Evolutionary conservation across 352 stramenopile genomes (phyloP), one percentile per base, ranked within the genome.

Genomic region (Phytophthora sansomeana): DNA sequence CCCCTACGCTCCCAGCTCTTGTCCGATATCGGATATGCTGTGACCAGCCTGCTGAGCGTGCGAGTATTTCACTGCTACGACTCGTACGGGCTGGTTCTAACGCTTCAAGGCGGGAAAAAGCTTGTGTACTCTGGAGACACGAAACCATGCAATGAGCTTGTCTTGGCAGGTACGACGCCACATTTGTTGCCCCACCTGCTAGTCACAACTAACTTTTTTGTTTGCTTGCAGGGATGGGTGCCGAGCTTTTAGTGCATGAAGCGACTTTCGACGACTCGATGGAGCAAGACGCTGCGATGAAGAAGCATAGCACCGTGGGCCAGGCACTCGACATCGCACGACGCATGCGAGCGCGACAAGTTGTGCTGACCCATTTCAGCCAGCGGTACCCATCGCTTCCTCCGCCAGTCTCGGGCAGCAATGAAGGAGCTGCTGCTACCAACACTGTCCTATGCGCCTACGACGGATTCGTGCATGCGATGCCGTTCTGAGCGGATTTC

Each of bases 261-360:
- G 97, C 97, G 36, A 99, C 97, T 2, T 99, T 99, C 69, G 96
- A 98, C 32, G 92, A 99, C 81, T 86, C 87, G 48, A 98, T 98
- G 91, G 78, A 93, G 61, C 80, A 96, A 8, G 95, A 99, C 58
- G 97, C 97, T 0, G 60, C 85, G 9, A 77, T 88, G 48, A 99
- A 99, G 78, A 87, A 89, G 30, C 97, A 99, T 81, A 97, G 80
- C 39, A 99, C 97, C 0, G 89, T 98, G 13, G 77, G 85, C 6
- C 91, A 99, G 63, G 97, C 97, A 1, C 68, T 99, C 10, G 62
- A 80, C 11, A 81, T 99, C 33, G 94, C 84, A 5, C 60, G 74
- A 21, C 52, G 71, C 38, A 79, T 87, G 84, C 61, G 96, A 82
- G 95, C 95, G 3, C 78, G 91, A 17, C 75, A 85, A 43, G 79